phyloP scores from a whole-genome alignment of 805 yeast genomes.

The Saccharomycopsis vini region DNA sequence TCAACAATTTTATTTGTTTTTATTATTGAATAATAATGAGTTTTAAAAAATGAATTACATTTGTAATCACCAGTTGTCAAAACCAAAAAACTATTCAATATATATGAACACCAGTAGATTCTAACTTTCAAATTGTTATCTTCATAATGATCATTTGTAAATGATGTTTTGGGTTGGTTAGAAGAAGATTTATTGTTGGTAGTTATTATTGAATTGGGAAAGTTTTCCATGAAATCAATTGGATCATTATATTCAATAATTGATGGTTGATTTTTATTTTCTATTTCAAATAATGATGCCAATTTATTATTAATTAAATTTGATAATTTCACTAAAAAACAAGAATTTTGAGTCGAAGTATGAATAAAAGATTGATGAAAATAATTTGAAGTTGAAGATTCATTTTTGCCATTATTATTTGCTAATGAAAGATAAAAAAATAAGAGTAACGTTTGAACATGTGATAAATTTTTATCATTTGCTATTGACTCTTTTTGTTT shows the following conservation, averaged over 20 bases:
- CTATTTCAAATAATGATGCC: too few relatives aligned
- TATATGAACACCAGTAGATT: conserved; percentile 36
- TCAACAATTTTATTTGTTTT: conserved; percentile 27
- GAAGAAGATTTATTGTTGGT: neutral
- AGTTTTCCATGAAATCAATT: neutral
- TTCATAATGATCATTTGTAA: conserved; percentile 7
- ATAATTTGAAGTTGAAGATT: too few relatives aligned
- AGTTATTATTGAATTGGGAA: neutral
- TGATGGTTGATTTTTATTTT: conserved; percentile 23
- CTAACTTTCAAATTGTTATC: conserved; percentile 29
- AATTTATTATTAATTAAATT: neutral
- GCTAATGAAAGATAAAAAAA: conserved; percentile 41
- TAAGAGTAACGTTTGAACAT: conserved; percentile 41
- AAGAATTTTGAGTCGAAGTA: too few relatives aligned
- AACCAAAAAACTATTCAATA: conserved; percentile 22
- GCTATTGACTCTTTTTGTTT: conserved; percentile 40
- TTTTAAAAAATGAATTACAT: conserved; percentile 8
- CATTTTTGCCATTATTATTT: conserved; percentile 26
- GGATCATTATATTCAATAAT: conserved; percentile 8
- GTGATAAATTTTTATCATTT: conserved; percentile 35
- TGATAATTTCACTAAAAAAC: conserved; percentile 1
- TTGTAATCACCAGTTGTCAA: conserved; percentile 15
- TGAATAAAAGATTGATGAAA: too few relatives aligned
- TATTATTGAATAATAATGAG: conserved; percentile 16
- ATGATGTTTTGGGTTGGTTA: neutral